phyloP scores from a whole-genome alignment of 257 asterid genomes.

The Solanum pinnatisectum region DNA sequence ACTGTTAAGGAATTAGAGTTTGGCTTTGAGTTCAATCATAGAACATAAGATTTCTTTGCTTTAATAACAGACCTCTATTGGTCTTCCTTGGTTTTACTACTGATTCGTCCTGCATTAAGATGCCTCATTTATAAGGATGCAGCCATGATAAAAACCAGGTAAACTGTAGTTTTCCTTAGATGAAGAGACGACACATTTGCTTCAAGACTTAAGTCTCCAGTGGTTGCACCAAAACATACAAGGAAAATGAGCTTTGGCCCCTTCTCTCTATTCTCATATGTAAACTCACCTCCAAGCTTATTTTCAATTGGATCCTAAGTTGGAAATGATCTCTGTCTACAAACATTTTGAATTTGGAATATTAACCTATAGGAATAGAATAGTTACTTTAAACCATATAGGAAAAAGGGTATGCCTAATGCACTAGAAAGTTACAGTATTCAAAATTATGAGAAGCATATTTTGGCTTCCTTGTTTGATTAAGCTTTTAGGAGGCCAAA shows the following conservation, averaged over 20 bases:
- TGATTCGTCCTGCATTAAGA: background rate
- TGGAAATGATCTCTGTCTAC: background rate
- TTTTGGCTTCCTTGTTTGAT: background rate
- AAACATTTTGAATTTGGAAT: background rate
- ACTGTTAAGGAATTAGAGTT: background rate
- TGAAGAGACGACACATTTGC: background rate
- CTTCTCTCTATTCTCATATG: background rate
- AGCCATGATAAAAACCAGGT: background rate
- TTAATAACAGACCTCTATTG: background rate
- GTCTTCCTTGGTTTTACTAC: background rate
- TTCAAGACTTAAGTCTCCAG: background rate
- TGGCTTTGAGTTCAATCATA: background rate
- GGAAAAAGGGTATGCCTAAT: background rate
- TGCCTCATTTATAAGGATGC: background rate
- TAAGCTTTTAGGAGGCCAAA: background rate
- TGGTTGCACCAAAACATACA: background rate
- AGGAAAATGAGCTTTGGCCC: background rate
- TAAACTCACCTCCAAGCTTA: background rate
- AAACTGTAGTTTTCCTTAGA: background rate
- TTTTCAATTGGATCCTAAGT: background rate
- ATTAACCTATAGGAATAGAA: background rate
- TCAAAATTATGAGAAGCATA: background rate
- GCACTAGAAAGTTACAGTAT: background rate
- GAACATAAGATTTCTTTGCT: background rate
- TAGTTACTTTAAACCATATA: background rate